These are phyloP conservation scores for Phytophthora vignae DNA, from an alignment of 352 stramenopile species.

Conservation along the genomic window DNA sequence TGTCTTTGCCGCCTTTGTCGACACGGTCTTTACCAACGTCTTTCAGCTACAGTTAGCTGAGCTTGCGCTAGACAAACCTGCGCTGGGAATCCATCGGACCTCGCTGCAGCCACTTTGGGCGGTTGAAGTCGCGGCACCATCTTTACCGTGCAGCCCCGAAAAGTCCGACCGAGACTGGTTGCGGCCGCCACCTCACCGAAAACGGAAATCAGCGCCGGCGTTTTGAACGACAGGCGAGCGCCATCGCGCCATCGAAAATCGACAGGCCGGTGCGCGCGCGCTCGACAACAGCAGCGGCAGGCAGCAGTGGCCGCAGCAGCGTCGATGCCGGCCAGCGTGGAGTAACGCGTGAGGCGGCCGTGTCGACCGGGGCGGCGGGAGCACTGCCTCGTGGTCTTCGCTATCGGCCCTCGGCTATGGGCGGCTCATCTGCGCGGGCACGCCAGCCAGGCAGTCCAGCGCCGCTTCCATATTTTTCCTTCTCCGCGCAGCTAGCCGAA, in stretches of 20 bases:
- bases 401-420: neutral
- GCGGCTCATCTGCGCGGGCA: neutral
- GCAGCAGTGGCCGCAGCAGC: neutral
- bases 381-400: neutral
- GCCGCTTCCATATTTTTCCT: constrained; percentile 3
- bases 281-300: too few species aligned
- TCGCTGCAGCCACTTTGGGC: neutral
- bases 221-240: constrained; percentile 25
- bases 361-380: neutral
- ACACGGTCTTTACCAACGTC: too few species aligned
- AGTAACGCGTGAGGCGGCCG: neutral
- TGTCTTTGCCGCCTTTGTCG: too few species aligned
- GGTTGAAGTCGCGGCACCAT: neutral
- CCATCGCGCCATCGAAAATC: constrained; percentile 21
- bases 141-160: neutral
- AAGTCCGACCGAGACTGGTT: too few species aligned
- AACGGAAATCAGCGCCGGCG: constrained; percentile 10
- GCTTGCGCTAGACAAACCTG: neutral
- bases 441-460: neutral
- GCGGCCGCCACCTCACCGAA: constrained; percentile 20
- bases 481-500: neutral
- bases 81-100: neutral
- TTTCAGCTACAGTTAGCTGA: too few species aligned
- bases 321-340: too few species aligned
- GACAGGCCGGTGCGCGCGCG: constrained; percentile 20